Evolutionary conservation across 2,329 filamentous ascomycete genomes (phyloP), one percentile per base, ranked within the genome.

Genomic region (Curvularia eragrostidis): DNA sequence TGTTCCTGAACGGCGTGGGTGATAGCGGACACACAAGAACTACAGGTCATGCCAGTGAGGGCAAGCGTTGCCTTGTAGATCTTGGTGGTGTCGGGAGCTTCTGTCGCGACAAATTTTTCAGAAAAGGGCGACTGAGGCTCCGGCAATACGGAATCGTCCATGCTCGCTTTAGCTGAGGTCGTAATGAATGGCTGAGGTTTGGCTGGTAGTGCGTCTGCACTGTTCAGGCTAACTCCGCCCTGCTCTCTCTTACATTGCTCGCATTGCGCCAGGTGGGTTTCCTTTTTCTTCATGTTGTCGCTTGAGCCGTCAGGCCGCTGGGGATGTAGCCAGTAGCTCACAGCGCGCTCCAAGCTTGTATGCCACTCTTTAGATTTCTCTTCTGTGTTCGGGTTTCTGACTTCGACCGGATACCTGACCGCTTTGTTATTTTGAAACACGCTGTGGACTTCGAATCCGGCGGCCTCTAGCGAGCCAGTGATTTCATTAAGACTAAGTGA

Each of bases 31-130:
- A 84, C 81, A 66, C 85, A 87, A 6, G 84, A 81, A 56, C 83
- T 83, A 67, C 85, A 87, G 2, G 84, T 87, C 85, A 87, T 87
- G n/a, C 85, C 84, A 24, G 78, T 78, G 32, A 87, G 80, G n/a
- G 80, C 78, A 51, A 84, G 72, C 3, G 80, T 80, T 5, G 78
- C 81, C 56, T 67, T 73, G 59, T 64, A 72, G 10, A 53, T 24
- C 8, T 23, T 32, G 9, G 57, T 18, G 6, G 44, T 10, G 9
- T 24, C 44, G n/a, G 54, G 15, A 1, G 56, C 18, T 19, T 71
- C 62, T 7, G 71, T 39, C 7, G 56, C 47, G n/a, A 72, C 50
- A 26, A 75, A 69, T 10, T 48, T 49, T 8, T 68, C 62, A 9
- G 58, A 54, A 4, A 46, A 23, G 13, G 65, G 58, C 13, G 56